Evolutionary conservation across 179 eudicot genomes (phyloP), one percentile per base, ranked within the genome.

Genomic region (Spergularia azorica): DNA sequence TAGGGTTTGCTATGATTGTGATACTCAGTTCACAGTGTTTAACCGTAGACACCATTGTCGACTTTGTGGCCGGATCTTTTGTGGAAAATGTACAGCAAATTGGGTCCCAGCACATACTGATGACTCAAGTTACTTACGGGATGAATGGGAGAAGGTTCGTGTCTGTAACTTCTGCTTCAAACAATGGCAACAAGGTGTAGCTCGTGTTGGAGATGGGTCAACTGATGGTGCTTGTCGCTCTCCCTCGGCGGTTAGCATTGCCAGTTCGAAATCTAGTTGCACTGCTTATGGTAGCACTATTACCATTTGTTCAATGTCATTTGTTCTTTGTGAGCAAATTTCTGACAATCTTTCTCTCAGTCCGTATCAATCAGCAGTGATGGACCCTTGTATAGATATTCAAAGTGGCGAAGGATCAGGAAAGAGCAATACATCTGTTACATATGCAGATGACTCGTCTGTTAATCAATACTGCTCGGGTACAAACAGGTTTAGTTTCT

Each of bases 21-120:
- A 96, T 79, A 72, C 92, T 20, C 89, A 84, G 72, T 96, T 96
- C 67, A 94, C 91, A 14, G 59, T 94, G 76, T 86, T 96, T 62
- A 96, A 94, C 77, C 94, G 99, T 32, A 94, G 90, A 79, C 99
- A 96, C 77, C 99, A 96, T 80, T 96, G 99, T 80, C 88, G 99
- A 56, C 90, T 82, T 74, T 96, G 99, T 78, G 99, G 99, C 20
- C 82, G 93, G 50, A 88, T 96, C 64, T 96, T 96, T 74, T 96
- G 99, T 85, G 88, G 86, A 15, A 94, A 87, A 85, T 96, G 99
- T 83, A 94, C 97, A 21, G 60, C 86, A 32, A 96, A 96, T 78
- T 88, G 88, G 77, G 83, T 96, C 75, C 97, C 98, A 69, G 84
- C 88, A 14, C 71, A 80, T 80, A 72, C 79, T 75, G 75, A 54